These are phyloP conservation scores for Friedmanniomyces simplex DNA, from an alignment of 495 filamentous ascomycete species.

Conservation along the genomic window DNA sequence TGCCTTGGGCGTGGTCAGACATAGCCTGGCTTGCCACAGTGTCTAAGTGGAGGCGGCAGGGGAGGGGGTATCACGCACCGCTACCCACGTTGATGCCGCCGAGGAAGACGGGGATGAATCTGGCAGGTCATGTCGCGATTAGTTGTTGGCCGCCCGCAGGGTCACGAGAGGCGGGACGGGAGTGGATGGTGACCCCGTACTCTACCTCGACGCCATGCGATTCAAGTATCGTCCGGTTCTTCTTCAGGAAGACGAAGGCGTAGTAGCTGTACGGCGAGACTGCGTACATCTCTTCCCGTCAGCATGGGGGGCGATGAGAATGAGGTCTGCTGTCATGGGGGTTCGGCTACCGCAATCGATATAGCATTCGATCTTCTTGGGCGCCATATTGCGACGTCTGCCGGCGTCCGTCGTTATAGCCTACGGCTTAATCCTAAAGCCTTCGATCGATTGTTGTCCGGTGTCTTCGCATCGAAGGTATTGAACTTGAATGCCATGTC, in stretches of 20 bases:
- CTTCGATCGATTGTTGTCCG: neutral
- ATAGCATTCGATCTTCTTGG: neutral
- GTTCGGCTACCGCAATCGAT: neutral
- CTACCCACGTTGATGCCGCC: neutral
- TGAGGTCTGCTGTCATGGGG: neutral
- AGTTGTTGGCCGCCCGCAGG: too few species aligned
- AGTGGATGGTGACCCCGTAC: neutral
- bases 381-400: neutral
- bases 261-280: neutral
- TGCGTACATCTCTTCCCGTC: neutral
- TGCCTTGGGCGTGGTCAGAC: neutral
- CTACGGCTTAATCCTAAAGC: too few species aligned
- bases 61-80: too few species aligned
- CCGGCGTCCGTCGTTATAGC: too few species aligned
- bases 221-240: neutral
- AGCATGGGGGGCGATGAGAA: neutral
- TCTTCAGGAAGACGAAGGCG: neutral
- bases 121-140: neutral
- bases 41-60: neutral
- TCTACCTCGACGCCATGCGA: neutral
- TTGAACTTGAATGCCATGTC: neutral
- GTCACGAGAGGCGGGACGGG: too few species aligned
- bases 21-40: neutral
- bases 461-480: neutral
- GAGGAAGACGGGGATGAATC: neutral